Conservation (phyloP, 176 grass and related monocot genomes). For the Rhynchospora tenuis region DNA sequence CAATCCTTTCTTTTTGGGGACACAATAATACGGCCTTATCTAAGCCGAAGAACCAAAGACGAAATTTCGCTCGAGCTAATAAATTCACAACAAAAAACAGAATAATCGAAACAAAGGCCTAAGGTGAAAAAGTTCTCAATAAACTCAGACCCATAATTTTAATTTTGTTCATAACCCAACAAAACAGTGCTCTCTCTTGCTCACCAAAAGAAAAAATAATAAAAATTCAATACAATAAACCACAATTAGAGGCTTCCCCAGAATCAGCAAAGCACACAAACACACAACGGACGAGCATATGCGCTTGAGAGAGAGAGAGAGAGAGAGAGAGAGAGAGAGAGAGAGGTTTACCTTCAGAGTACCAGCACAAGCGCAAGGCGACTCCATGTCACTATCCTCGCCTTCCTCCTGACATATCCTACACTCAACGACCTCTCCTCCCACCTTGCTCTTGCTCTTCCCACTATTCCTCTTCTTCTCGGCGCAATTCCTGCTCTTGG, state of each 20-base stretch:
- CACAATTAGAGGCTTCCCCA: not conserved
- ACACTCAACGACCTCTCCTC: constrained; percentile 56
- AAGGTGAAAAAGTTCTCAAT: not conserved
- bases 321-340: not conserved
- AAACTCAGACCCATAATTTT: not conserved
- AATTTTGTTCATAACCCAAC: not conserved
- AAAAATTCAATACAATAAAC: not conserved
- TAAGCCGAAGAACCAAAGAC: not conserved
- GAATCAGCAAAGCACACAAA: not conserved
- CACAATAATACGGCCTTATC: not conserved
- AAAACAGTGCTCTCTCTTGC: not conserved
- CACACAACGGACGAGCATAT: not conserved
- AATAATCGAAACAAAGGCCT: not conserved
- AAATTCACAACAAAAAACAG: not conserved
- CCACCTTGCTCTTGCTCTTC: constrained; percentile 25
- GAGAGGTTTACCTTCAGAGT: constrained; percentile 71
- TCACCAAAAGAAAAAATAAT: not conserved
- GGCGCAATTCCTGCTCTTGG: not conserved
- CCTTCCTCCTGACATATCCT: constrained; percentile 98
- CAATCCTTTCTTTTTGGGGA: not conserved
- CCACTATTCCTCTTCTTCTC: constrained; percentile 22
- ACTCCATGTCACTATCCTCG: constrained; percentile 76
- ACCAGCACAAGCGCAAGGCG: constrained; percentile 83
- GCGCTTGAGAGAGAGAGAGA: not conserved
- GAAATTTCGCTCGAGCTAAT: not conserved